A percentile compares a stretch with the other conserved stretches of the same genome.
Conservation (phyloP, 2,329 filamentous ascomycete genomes). For the Neophaeococcomyces aloes region DNA sequence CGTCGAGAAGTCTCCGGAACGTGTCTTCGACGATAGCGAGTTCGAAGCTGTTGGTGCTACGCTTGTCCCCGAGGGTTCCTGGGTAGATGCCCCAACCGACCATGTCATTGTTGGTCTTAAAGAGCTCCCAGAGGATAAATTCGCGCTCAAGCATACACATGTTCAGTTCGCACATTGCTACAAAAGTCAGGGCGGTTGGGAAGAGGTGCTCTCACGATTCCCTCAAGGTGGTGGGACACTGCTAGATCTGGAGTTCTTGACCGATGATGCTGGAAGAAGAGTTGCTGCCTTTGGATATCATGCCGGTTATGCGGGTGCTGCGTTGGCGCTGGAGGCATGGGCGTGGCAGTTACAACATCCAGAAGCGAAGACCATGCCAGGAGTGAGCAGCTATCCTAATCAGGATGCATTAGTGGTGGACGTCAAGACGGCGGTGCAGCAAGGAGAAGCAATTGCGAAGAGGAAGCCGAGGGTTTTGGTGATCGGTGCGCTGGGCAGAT, state of each 20-base stretch:
- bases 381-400: slow-evolving; percentile 56
- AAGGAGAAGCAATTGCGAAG: slow-evolving; percentile 56
- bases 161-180: slow-evolving; percentile 65
- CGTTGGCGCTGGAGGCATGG: slow-evolving; percentile 66
- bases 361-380: slow-evolving; percentile 54
- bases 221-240: slow-evolving; percentile 65
- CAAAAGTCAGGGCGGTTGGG: slow-evolving; percentile 70
- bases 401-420: slow-evolving; percentile 62
- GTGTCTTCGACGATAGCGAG: slow-evolving; percentile 50
- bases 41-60: slow-evolving; percentile 54
- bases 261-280: slow-evolving; percentile 57
- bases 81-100: slow-evolving; percentile 56
- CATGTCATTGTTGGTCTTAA: slow-evolving; percentile 67
- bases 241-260: slow-evolving; percentile 78
- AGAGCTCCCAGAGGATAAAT: slow-evolving; percentile 59
- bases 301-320: slow-evolving; percentile 62
- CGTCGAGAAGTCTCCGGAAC: slow-evolving; percentile 56
- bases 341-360: slow-evolving; percentile 55
- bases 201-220: slow-evolving; percentile 68
- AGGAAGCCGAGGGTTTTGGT: slow-evolving; percentile 64
- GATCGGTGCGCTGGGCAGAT: slow-evolving; percentile 66
- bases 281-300: slow-evolving; percentile 47
- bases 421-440: slow-evolving; percentile 60
- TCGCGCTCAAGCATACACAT: slow-evolving; percentile 62
- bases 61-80: slow-evolving; percentile 56